Evolutionary conservation across 805 yeast genomes (phyloP).

Genomic region (Yueomyces sinensis): DNA sequence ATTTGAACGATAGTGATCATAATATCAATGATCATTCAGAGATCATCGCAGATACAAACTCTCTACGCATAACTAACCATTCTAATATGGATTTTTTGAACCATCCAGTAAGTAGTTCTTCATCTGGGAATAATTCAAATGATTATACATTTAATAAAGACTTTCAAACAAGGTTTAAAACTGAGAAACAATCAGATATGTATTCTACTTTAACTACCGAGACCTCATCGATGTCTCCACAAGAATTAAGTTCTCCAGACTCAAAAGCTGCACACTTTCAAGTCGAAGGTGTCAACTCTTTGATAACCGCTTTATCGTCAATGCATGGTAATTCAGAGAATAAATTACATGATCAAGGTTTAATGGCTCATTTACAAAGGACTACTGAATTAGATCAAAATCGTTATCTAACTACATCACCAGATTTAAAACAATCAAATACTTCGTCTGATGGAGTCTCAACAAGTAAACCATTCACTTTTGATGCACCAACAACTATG

Average conservation of each 20-base stretch:
- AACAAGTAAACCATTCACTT: too few relatives aligned
- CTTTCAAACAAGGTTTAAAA: neutral
- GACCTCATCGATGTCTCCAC: neutral
- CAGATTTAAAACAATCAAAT: neutral
- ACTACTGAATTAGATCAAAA: neutral
- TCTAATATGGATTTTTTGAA: neutral
- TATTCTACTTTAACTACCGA: neutral
- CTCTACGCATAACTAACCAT: too few relatives aligned
- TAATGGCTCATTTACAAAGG: neutral
- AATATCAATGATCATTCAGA: neutral
- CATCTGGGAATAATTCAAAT: too few relatives aligned
- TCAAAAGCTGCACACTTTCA: neutral
- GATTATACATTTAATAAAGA: too few relatives aligned
- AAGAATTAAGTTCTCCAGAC: neutral
- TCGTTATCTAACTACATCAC: neutral
- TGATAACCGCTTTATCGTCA: slow-evolving; percentile 7
- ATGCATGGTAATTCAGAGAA: neutral
- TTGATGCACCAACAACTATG: neutral
- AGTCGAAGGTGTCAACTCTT: slow-evolving; percentile 10
- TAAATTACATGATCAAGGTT: neutral
- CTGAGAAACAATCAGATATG: neutral
- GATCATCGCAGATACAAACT: neutral
- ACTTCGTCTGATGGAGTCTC: neutral
- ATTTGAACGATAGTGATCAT: neutral
- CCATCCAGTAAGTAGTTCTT: neutral